Evolutionary conservation across 1,284 basidiomycete species (phyloP).

Genomic region (Ganoderma lucidum): DNA sequence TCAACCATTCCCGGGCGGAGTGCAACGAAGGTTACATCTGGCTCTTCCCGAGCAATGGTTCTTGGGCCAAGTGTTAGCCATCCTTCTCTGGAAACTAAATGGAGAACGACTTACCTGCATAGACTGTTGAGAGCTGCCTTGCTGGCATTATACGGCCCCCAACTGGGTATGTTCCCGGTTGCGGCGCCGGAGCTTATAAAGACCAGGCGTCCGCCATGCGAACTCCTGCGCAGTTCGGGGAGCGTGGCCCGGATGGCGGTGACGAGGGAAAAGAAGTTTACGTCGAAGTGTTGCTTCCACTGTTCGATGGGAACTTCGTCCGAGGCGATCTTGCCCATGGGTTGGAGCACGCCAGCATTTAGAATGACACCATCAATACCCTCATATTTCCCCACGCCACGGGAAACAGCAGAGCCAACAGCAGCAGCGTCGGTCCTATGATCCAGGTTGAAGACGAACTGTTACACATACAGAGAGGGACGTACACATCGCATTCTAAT

Average conservation of each 20-base stretch:
- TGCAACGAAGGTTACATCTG: constrained; percentile 74
- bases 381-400: constrained; percentile 59
- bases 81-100: neutral
- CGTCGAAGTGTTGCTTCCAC: constrained; percentile 78
- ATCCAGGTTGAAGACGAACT: constrained; percentile 24
- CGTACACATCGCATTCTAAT: constrained; percentile 79
- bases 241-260: constrained; percentile 70
- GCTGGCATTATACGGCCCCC: constrained; percentile 82
- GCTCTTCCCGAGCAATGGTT: constrained; percentile 86
- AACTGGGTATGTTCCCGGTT: constrained; percentile 67
- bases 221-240: constrained; percentile 70
- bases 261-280: constrained; percentile 87
- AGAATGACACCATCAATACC: constrained; percentile 80
- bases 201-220: constrained; percentile 71
- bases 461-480: constrained; percentile 34
- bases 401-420: constrained; percentile 58
- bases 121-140: constrained; percentile 91
- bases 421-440: constrained; percentile 65
- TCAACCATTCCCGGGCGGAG: constrained; percentile 89
- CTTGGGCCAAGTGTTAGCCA: constrained; percentile 46
- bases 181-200: constrained; percentile 88
- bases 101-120: constrained; percentile 56
- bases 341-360: constrained; percentile 78
- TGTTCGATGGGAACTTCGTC: constrained; percentile 46
- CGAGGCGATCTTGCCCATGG: constrained; percentile 53